phyloP scores from a whole-genome alignment of 306 rosid species.

The Pyrus bretschneideri region DNA sequence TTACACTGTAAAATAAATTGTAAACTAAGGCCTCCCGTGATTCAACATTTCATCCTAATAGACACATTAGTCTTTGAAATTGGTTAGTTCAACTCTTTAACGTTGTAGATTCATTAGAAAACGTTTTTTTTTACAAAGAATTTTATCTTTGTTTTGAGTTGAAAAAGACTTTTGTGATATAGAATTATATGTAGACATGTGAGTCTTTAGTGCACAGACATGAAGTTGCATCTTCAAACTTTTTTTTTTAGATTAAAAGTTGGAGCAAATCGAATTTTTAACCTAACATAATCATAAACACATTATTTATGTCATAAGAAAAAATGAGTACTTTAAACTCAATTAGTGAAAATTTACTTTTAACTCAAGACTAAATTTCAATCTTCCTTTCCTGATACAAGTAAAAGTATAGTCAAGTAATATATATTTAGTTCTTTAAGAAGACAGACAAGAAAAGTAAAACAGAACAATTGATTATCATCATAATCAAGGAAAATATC shows the following conservation, averaged over 20 bases:
- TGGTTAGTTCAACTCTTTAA: not conserved
- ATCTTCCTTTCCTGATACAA: not conserved
- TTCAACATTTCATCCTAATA: not conserved
- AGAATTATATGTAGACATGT: not conserved
- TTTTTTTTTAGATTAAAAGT: not conserved
- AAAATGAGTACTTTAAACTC: not conserved
- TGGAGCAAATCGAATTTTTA: not conserved
- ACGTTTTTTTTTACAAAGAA: no score
- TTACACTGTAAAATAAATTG: not conserved
- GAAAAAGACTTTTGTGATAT: not conserved
- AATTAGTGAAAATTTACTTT: no score
- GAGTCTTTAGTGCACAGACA: not conserved
- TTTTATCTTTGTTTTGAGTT: not conserved
- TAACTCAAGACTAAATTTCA: not conserved
- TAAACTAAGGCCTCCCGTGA: not conserved
- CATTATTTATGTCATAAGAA: not conserved
- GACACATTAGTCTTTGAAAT: not conserved
- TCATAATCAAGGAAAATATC: no score
- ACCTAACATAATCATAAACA: not conserved
- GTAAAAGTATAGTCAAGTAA: not conserved
- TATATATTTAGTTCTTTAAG: not conserved
- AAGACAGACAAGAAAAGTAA: not conserved
- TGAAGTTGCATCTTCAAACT: not conserved
- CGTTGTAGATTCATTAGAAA: not conserved
- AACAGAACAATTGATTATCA: not conserved